Percentiles rank a stretch among this genome's conserved stretches.
Conservation (phyloP, 176 grass and related monocot species). For the Pontederia crassipes region DNA sequence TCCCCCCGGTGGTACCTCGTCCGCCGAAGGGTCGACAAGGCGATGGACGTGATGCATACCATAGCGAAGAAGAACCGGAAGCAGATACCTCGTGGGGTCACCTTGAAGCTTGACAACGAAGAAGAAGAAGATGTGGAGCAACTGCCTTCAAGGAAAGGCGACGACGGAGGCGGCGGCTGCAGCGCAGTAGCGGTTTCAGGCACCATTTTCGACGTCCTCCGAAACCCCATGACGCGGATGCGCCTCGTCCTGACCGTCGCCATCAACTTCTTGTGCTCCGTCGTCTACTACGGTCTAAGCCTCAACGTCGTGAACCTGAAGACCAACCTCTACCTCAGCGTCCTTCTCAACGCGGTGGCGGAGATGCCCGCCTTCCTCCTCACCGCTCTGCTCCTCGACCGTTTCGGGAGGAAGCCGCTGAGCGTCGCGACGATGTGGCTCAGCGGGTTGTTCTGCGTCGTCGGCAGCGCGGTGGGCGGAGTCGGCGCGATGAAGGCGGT, state of each 20-base stretch:
- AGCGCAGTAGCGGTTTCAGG: slow-evolving; percentile 1
- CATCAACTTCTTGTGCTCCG: slow-evolving; percentile 44
- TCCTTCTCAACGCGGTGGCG: slow-evolving; percentile 49
- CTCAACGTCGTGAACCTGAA: slow-evolving; percentile 93
- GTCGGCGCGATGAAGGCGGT: slow-evolving; percentile 24
- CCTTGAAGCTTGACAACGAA: slow-evolving; percentile 49
- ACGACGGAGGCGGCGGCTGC: neutral
- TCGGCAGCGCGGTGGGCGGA: slow-evolving; percentile 27
- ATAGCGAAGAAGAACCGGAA: slow-evolving; percentile 45
- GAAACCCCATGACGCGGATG: slow-evolving; percentile 33
- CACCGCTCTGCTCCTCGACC: slow-evolving; percentile 43
- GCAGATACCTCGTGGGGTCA: slow-evolving; percentile 23
- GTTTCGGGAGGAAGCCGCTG: slow-evolving; percentile 46
- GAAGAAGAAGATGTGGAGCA: slow-evolving; percentile 1
- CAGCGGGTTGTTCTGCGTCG: slow-evolving; percentile 47
- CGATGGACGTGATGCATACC: slow-evolving; percentile 33
- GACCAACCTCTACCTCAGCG: slow-evolving; percentile 65
- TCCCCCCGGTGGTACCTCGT: slow-evolving; percentile 88
- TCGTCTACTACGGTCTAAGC: slow-evolving; percentile 79
- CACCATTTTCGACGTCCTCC: slow-evolving; percentile 65
- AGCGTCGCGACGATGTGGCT: slow-evolving; percentile 54
- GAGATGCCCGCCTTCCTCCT: slow-evolving; percentile 61
- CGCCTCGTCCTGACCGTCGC: slow-evolving; percentile 41
- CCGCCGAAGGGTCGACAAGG: slow-evolving; percentile 33
- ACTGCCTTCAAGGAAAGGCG: neutral